phyloP scores from a whole-genome alignment of 139 green algal species.

The Monoraphidium neglectum region DNA sequence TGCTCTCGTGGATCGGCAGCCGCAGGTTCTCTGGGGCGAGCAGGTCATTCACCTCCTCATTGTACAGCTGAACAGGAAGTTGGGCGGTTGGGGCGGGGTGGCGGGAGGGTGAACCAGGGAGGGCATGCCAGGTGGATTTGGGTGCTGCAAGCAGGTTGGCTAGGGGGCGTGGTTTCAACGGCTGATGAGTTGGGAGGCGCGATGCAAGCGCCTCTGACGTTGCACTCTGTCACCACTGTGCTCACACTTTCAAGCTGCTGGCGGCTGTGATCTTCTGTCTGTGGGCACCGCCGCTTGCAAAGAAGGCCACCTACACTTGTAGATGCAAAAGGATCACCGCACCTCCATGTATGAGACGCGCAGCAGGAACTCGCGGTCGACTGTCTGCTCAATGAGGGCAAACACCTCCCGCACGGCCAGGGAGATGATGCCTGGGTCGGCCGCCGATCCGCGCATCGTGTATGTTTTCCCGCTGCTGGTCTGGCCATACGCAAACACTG shows the following conservation, averaged over 20 bases:
- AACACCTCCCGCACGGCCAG: conserved; percentile 87
- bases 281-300: too few species aligned
- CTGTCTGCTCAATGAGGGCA: conserved; percentile 55
- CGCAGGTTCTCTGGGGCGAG: conserved; percentile 77
- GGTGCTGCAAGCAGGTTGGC: too few species aligned
- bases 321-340: too few species aligned
- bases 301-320: too few species aligned
- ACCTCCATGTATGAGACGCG: conserved; percentile 98
- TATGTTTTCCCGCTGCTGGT: conserved; percentile 95
- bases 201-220: too few species aligned
- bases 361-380: conserved; percentile 89
- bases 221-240: too few species aligned
- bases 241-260: too few species aligned
- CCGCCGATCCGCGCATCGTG: conserved; percentile 86
- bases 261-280: too few species aligned
- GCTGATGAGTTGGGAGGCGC: too few species aligned
- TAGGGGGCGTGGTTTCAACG: too few species aligned
- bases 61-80: conserved; percentile 84
- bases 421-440: conserved; percentile 82
- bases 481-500: conserved; percentile 98
- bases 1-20: conserved; percentile 85
- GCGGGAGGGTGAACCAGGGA: background rate
- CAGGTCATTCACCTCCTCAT: conserved; percentile 97
- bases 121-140: background rate
- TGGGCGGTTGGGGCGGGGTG: background rate